Percentiles rank a stretch among this genome's conserved stretches.
Conservation (phyloP, 257 asterid genomes). For the Nicotiana benthamiana region DNA sequence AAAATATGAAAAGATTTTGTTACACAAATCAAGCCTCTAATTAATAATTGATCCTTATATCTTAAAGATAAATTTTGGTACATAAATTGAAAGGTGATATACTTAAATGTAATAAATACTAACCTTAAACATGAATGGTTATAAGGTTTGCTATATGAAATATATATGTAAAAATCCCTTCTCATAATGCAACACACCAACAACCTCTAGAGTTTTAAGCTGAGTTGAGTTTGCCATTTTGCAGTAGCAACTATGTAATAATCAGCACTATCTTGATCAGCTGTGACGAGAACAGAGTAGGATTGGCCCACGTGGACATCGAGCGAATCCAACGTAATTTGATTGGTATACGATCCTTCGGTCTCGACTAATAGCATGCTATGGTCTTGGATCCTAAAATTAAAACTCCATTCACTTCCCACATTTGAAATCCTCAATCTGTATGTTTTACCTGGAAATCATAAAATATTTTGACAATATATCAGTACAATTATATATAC, state of each 20-base stretch:
- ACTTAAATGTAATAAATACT: no score
- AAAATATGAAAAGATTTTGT: no score
- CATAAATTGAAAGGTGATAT: no score
- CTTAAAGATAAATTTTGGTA: no score
- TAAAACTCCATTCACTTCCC: slow-evolving; percentile 50
- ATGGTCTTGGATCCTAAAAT: slow-evolving; percentile 56
- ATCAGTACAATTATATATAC: no score
- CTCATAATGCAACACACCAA: slow-evolving; percentile 61
- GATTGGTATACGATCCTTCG: slow-evolving; percentile 60
- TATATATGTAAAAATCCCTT: no score
- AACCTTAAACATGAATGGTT: no score
- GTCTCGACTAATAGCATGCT: slow-evolving; percentile 53
- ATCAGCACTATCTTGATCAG: slow-evolving; percentile 36
- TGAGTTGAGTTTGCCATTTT: slow-evolving; percentile 16
- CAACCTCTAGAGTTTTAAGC: slow-evolving; percentile 24
- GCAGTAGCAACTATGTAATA: slow-evolving; percentile 63
- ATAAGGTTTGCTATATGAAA: no score
- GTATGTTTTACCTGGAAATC: slow-evolving; percentile 43
- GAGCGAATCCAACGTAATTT: slow-evolving; percentile 32
- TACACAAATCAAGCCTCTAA: no score
- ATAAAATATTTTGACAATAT: neutral
- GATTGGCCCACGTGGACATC: slow-evolving; percentile 78
- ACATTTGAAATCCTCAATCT: slow-evolving; percentile 51
- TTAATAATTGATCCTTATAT: no score
- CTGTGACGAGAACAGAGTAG: slow-evolving; percentile 58